Evolutionary conservation across 768 basidiomycete species (phyloP).

Genomic region (Multifurca ochricompacta): DNA sequence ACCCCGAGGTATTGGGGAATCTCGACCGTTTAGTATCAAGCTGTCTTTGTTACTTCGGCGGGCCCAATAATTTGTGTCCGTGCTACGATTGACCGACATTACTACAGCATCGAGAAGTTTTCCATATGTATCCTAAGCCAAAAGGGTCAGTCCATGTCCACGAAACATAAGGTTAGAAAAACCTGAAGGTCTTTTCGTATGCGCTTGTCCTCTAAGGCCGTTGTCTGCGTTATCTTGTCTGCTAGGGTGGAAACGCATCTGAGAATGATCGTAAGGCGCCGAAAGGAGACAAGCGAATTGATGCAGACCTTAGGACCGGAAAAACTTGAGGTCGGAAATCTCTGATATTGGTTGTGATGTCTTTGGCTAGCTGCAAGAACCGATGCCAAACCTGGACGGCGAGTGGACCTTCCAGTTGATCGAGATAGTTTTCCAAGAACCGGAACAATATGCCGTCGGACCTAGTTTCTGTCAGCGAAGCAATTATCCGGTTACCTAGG

Average conservation of each 20-base stretch:
- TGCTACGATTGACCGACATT: conserved; percentile 60
- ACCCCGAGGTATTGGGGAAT: conserved; percentile 61
- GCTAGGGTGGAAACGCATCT: conserved; percentile 75
- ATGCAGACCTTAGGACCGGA: conserved; percentile 57
- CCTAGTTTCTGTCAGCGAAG: conserved; percentile 32
- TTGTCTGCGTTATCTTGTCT: conserved; percentile 81
- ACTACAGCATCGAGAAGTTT: conserved; percentile 81
- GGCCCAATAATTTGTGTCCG: conserved; percentile 75
- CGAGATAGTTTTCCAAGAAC: conserved; percentile 83
- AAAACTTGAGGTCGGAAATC: conserved; percentile 69
- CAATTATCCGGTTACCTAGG: not conserved
- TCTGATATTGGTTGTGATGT: conserved; percentile 55
- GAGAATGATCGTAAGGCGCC: conserved; percentile 6
- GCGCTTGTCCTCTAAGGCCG: conserved; percentile 83
- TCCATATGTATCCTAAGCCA: conserved; percentile 63
- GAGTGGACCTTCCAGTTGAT: conserved; percentile 78
- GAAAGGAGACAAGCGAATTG: not conserved
- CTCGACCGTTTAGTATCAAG: conserved; percentile 54
- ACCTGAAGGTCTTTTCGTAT: conserved; percentile 87
- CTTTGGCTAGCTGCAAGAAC: conserved; percentile 70
- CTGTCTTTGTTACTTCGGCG: conserved; percentile 60
- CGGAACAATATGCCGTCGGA: conserved; percentile 66
- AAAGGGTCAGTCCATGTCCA: not conserved
- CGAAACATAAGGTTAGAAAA: not conserved
- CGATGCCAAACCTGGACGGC: conserved; percentile 90